A percentile compares a stretch with the other conserved stretches of the same genome.
phyloP scores from a whole-genome alignment of 2,329 filamentous ascomycete genomes.

The Nemania sp. region DNA sequence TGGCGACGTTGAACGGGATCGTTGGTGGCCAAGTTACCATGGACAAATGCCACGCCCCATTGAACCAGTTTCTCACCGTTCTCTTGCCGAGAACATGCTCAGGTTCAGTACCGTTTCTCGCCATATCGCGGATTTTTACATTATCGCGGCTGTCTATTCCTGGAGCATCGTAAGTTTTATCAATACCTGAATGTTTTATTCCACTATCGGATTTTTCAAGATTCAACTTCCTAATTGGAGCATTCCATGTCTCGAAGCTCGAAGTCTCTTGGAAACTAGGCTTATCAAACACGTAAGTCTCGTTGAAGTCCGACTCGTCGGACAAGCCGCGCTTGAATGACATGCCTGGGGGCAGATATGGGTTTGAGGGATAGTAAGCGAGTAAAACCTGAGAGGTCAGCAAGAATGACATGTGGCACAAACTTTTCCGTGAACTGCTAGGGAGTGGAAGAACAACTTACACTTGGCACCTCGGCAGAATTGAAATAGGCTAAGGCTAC shows the following conservation, averaged over 20 bases:
- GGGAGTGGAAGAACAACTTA: not conserved
- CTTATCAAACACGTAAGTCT: too few species aligned
- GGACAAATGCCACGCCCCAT: slow-evolving; percentile 5
- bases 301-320: not conserved
- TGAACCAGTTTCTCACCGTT: not conserved
- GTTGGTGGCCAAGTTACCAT: slow-evolving; percentile 3
- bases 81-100: not conserved
- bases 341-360: not conserved
- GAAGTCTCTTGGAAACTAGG: too few species aligned
- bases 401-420: not conserved
- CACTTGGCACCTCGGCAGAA: slow-evolving; percentile 6
- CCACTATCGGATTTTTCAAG: not conserved
- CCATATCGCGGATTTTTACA: not conserved
- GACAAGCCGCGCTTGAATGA: not conserved
- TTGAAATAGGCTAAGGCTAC: slow-evolving; percentile 8
- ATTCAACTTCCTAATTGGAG: not conserved
- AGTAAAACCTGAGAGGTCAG: slow-evolving; percentile 1
- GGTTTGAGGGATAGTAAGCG: slow-evolving; percentile 10
- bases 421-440: not conserved
- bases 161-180: not conserved
- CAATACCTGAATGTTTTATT: not conserved
- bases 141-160: not conserved
- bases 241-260: not conserved
- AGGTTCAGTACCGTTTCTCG: not conserved
- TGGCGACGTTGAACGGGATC: not conserved